Evolutionary conservation across 257 asterid species (phyloP), one percentile per base, ranked within the genome.

Genomic region (Cinchona pubescens): DNA sequence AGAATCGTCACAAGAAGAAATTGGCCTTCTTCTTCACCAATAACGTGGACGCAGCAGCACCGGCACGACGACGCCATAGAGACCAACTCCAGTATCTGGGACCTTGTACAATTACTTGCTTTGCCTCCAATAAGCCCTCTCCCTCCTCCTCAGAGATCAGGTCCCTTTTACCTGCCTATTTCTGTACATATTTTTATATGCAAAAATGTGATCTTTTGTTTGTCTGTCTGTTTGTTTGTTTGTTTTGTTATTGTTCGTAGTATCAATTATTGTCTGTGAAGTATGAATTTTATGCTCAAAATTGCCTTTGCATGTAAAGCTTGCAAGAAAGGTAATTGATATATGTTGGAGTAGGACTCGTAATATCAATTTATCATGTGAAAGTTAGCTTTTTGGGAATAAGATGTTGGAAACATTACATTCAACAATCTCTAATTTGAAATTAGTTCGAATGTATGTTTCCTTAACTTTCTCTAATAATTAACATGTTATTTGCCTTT

Each of bases 111-210:
- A 29, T 77, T 40, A 74, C 75, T 58, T 81, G 84, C 72, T 77
- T 68, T 21, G 84, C 82, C 64, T 81, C 81, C 76, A 62, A 81
- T 29, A 69, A 81, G 45, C 78, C 79, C 9, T n/a, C n/a, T n/a
- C n/a, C n/a, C n/a, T n/a, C n/a, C n/a, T n/a, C n/a, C n/a, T n/a
- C n/a, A n/a, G 82, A 81, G 40, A 77, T 81, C 77, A 81, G 84
- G 84, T 81, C 65, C 56, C 42, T 34, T 49, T 48, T 11, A 16
- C 66, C 66, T 42, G 2, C 46, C 49, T 4, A 25, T 55, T 5
- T 68, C 35, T 1, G 18, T 45, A 4, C 13, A 2, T 7, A 7
- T 1, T 40, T n/a, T n/a, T n/a, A n/a, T n/a, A n/a, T n/a, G n/a
- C n/a, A n/a, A n/a, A n/a, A n/a, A n/a, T n/a, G n/a, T n/a, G n/a